Conservation (phyloP, 2,329 filamentous ascomycete genomes). For the Dryadomyces quercivorus region DNA sequence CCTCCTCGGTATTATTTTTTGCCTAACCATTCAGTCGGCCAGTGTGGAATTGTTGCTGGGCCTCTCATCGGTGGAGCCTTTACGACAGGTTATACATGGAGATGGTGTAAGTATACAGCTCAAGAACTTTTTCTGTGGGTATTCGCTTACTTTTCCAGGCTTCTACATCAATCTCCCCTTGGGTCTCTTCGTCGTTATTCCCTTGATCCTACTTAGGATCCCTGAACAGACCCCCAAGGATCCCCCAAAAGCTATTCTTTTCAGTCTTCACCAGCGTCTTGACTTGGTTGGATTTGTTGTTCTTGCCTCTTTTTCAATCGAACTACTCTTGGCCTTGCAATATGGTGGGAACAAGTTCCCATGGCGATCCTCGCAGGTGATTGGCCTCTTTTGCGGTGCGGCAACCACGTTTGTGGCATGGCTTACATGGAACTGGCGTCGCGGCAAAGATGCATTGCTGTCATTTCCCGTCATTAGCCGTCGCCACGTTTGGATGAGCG, state of each 20-base stretch:
- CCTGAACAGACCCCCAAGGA: constrained; percentile 24
- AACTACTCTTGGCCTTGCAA: constrained; percentile 32
- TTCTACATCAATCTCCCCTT: constrained; percentile 36
- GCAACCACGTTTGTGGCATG: constrained; percentile 26
- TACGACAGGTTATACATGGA: constrained; percentile 27
- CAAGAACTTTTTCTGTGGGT: too few species aligned
- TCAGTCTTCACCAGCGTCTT: constrained; percentile 19
- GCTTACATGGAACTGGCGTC: constrained; percentile 27
- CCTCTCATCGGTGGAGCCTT: constrained; percentile 33
- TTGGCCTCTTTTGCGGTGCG: constrained; percentile 29
- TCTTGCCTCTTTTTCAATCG: constrained; percentile 27
- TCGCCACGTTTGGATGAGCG: constrained; percentile 14
- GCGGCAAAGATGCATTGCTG: constrained; percentile 16
- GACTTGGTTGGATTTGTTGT: constrained; percentile 30
- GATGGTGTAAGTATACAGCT: constrained; percentile 27
- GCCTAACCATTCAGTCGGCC: constrained; percentile 16
- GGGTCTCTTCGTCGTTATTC: constrained; percentile 22
- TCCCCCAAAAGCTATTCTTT: constrained; percentile 13
- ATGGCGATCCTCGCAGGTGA: constrained; percentile 27
- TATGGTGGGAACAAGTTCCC: constrained; percentile 26
- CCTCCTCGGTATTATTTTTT: too few species aligned
- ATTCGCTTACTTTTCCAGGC: constrained; percentile 12
- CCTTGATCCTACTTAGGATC: constrained; percentile 21
- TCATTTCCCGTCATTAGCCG: constrained; percentile 15
- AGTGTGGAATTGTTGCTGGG: constrained; percentile 32